A percentile compares a stretch with the other conserved stretches of the same genome.
Conservation (phyloP, 2,329 filamentous ascomycete genomes). For the Monilinia laxa region DNA sequence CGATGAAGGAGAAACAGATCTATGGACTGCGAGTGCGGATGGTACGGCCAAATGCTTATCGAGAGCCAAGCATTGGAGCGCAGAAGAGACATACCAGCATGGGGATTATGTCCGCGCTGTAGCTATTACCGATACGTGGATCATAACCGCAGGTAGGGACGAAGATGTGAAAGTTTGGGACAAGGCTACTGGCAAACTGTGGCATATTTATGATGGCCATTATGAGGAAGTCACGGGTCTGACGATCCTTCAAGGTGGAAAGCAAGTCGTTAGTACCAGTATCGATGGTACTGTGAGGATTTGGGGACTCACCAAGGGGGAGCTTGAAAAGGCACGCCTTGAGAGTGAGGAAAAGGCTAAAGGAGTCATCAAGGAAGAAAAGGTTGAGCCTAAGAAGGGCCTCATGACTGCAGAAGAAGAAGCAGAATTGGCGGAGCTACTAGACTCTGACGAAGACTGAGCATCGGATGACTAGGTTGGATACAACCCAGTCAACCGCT, state of each 20-base stretch:
- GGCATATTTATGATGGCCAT: slow-evolving; percentile 77
- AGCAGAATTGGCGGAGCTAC: slow-evolving; percentile 83
- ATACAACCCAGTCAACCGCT: not conserved
- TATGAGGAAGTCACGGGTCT: slow-evolving; percentile 91
- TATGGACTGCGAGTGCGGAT: slow-evolving; percentile 94
- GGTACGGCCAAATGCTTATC: slow-evolving; percentile 80
- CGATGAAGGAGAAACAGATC: slow-evolving; percentile 56
- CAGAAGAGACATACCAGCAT: slow-evolving; percentile 72
- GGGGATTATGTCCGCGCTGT: slow-evolving; percentile 89
- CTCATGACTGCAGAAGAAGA: slow-evolving; percentile 86
- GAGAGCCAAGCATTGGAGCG: slow-evolving; percentile 64
- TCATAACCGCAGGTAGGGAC: slow-evolving; percentile 84
- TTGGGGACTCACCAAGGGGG: slow-evolving; percentile 70
- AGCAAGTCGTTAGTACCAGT: slow-evolving; percentile 71
- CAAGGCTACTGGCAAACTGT: slow-evolving; percentile 65
- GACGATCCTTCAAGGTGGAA: slow-evolving; percentile 56
- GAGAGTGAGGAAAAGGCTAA: slow-evolving; percentile 49
- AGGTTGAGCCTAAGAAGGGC: slow-evolving; percentile 48
- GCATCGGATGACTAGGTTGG: not conserved
- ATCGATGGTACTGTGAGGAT: slow-evolving; percentile 86
- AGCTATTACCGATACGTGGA: slow-evolving; percentile 71
- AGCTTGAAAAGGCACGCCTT: slow-evolving; percentile 57
- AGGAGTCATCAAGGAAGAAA: slow-evolving; percentile 45
- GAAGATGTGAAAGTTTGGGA: slow-evolving; percentile 94
- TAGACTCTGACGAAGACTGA: slow-evolving; percentile 68